Evolutionary conservation across 2,329 filamentous ascomycete species (phyloP), one percentile per base, ranked within the genome.

Genomic region (Colletotrichum destructivum): DNA sequence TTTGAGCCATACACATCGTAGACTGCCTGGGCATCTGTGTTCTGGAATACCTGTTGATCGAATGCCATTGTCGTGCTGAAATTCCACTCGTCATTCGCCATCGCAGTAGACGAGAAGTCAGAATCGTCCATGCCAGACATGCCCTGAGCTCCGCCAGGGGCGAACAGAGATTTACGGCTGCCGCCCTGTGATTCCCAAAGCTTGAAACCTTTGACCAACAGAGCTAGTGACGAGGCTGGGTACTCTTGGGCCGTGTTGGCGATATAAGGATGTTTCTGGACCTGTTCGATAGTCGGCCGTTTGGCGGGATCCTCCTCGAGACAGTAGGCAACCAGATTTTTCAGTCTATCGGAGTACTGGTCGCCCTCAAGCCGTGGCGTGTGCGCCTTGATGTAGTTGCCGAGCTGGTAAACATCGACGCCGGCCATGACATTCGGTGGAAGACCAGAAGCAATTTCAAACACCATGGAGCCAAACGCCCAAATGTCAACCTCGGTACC

Each of bases 381-480:
- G 66, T 91, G 87, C 42, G 88, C 84, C 76, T 90, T 89, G 49
- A 92, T 82, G 74, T 90, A 87, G 62, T 83, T 87, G 38, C 88
- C 88, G 52, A 89, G 85, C 75, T 75, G 71, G 18, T 75, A 74
- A 46, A 87, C 80, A 56, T 86, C 84, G 75, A 85, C 85, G 72
- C 85, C 88, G 57, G 89, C 85, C 54, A 84, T 84, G 52, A 89
- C 90, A 75, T 93, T 93, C 0, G 94, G 94, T 2, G 93, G 93
- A 21, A 91, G 84, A 1, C 94, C 94, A 4, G 92, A 94, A 1
- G 94, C 93, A 80, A 96, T 93, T 80, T 96, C 94, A 76, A 90
- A 94, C 2, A 94, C 86, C 80, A 95, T 93, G 73, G 93, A 93
- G 2, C 94, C 94, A 78, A 94, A 95, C 2, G 94, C 93, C 94